phyloP scores from a whole-genome alignment of 768 basidiomycete genomes.

The Panellus pusillus region DNA sequence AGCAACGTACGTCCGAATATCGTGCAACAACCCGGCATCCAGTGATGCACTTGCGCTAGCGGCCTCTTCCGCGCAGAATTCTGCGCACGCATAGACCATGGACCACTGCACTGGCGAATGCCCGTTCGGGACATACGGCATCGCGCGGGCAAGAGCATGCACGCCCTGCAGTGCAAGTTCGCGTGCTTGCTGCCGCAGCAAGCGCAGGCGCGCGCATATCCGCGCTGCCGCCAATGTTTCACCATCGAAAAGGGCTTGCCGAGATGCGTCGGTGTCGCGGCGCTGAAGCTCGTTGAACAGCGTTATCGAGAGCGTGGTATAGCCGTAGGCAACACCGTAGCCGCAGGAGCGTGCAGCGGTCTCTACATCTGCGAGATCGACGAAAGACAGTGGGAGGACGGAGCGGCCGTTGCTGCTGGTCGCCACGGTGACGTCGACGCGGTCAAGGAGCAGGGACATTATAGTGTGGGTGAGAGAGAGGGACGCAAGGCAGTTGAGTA shows the following conservation, averaged over 20 bases:
- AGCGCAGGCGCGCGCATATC: background rate
- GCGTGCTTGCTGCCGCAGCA: conserved; percentile 4
- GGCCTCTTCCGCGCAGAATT: conserved; percentile 14
- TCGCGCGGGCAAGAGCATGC: background rate
- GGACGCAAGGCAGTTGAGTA: conserved; percentile 1
- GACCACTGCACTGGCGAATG: conserved; percentile 9
- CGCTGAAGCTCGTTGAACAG: conserved; percentile 13
- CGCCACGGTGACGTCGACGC: background rate
- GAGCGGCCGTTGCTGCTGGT: background rate
- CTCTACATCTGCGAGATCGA: too few relatives aligned
- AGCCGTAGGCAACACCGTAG: background rate
- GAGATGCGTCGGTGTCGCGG: background rate
- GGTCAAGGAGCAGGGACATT: conserved; percentile 3
- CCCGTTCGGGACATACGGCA: conserved; percentile 1
- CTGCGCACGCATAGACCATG: conserved; percentile 3
- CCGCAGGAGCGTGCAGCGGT: background rate
- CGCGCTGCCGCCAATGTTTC: too few relatives aligned
- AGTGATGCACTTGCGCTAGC: too few relatives aligned
- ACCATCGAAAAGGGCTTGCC: too few relatives aligned
- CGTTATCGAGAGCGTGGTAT: background rate
- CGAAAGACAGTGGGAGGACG: too few relatives aligned
- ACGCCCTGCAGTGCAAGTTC: background rate
- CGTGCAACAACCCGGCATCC: background rate
- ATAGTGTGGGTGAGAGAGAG: conserved; percentile 3
- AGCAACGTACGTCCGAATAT: background rate